Base-by-base conservation (phyloP, 352 stramenopile species). In the Phytophthora colocasiae region DNA sequence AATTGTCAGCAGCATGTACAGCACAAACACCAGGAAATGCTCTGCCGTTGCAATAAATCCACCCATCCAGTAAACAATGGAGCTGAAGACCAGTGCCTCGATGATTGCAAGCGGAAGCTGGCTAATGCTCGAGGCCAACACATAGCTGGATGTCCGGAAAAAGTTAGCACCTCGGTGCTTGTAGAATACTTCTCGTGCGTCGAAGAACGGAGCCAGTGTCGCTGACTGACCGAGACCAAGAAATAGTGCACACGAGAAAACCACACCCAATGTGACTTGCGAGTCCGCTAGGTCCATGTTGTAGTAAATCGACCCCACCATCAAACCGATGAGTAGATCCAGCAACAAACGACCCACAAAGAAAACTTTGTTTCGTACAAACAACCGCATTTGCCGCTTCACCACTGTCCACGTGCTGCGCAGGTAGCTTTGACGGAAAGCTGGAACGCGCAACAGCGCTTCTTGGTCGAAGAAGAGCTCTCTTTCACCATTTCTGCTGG, bases 161-260 rank as follows among this genome's bases (percentile, higher is more conserved):
- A 96, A 96, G 62, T 96, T 95, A 15, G 80, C 74, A 9, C 85
- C 79, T 6, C 79, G 77, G 17, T 97, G 91, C 63, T 96, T 97
- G 74, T 97, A 96, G 69, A 81, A 90, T 26, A 61, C 71, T 61
- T 71, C 89, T 63, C 90, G 82, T 40, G 87, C 44, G 73, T 75
- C 60, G 26, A 83, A 70, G 52, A 93, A 81, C 29, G 81, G 66
- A 4, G 87, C 75, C 11, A 98, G 53, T 24, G 81, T 77, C 11
- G 88, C 57, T 15, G 94, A 87, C 17, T 88, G 78, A 43, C 83
- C 81, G 22, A 97, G 63, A 24, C 75, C 81, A 10, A 92, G 74
- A 55, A 93, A 96, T 12, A 98, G 75, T 27, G 91, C 56, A 19
- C 72, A 77, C 36, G 87, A 80, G 60, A 96, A 97, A 7, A 96